Evolutionary conservation across 306 rosid genomes (phyloP).

Genomic region (Trichosanthes cucumerina): DNA sequence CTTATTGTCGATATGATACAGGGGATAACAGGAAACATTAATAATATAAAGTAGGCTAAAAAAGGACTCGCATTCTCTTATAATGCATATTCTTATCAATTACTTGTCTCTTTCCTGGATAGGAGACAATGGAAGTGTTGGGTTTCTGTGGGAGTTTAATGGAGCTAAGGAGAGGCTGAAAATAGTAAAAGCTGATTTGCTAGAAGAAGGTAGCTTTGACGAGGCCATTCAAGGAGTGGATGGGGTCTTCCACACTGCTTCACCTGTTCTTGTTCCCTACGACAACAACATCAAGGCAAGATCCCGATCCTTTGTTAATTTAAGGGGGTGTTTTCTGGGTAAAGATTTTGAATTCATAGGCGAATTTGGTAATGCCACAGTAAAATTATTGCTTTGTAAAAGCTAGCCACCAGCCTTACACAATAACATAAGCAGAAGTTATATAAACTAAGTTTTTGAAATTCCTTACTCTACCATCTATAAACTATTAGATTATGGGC

Average conservation of each 20-base stretch:
- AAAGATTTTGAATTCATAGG: not conserved
- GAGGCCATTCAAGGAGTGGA: slow-evolving; percentile 58
- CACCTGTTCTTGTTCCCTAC: slow-evolving; percentile 56
- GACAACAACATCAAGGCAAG: slow-evolving; percentile 51
- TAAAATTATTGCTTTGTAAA: not conserved
- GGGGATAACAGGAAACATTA: not conserved
- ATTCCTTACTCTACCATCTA: not conserved
- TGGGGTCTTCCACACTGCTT: slow-evolving; percentile 80
- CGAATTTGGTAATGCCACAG: not conserved
- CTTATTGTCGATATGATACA: not conserved
- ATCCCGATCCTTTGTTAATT: not conserved
- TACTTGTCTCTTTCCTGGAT: not conserved
- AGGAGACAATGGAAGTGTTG: slow-evolving; percentile 50
- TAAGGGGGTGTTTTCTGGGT: not conserved
- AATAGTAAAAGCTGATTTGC: slow-evolving; percentile 53
- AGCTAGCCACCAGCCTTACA: not conserved
- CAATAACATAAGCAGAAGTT: not conserved
- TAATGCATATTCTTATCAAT: not conserved
- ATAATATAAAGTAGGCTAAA: not conserved
- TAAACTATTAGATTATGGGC: too few species aligned
- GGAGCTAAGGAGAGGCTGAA: slow-evolving; percentile 64
- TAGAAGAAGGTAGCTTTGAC: slow-evolving; percentile 58
- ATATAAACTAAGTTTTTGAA: not conserved
- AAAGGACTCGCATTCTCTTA: not conserved
- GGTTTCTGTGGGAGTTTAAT: slow-evolving; percentile 37